These are phyloP conservation scores for Dothistroma pini DNA, from an alignment of 2,329 filamentous ascomycete species.

Conservation along the genomic window DNA sequence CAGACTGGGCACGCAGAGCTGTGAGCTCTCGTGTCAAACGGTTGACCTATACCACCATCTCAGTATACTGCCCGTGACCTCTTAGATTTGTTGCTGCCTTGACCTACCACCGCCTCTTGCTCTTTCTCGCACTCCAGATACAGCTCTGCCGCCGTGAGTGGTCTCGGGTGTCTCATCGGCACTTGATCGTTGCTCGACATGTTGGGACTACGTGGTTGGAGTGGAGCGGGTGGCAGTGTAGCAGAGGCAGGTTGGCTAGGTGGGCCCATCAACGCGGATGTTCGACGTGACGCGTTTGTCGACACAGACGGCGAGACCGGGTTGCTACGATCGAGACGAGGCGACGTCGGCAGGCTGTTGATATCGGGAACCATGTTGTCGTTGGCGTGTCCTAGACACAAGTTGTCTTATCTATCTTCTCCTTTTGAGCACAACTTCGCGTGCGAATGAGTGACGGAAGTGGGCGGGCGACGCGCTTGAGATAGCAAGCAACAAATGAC, in stretches of 20 bases:
- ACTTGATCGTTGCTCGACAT: constrained; percentile 29
- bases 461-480: not conserved
- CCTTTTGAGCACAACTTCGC: not conserved
- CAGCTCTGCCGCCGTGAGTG: constrained; percentile 82
- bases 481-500: not conserved
- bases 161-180: constrained; percentile 79
- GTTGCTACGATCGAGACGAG: constrained; percentile 33
- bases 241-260: constrained; percentile 28
- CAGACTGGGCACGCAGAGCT: constrained; percentile 67
- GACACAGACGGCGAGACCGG: constrained; percentile 22
- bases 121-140: constrained; percentile 90
- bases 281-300: constrained; percentile 19
- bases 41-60: constrained; percentile 64
- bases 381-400: not conserved
- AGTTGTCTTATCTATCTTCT: not conserved
- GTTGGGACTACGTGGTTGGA: constrained; percentile 21
- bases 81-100: not conserved
- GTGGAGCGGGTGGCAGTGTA: constrained; percentile 5
- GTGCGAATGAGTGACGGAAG: not conserved
- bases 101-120: constrained; percentile 80
- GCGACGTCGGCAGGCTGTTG: constrained; percentile 43
- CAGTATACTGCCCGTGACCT: not conserved
- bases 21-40: constrained; percentile 85
- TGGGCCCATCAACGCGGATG: constrained; percentile 22
- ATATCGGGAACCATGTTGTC: constrained; percentile 49